Base-by-base conservation (phyloP, 2,329 filamentous ascomycete species). In the Fusarium armeniacum region DNA sequence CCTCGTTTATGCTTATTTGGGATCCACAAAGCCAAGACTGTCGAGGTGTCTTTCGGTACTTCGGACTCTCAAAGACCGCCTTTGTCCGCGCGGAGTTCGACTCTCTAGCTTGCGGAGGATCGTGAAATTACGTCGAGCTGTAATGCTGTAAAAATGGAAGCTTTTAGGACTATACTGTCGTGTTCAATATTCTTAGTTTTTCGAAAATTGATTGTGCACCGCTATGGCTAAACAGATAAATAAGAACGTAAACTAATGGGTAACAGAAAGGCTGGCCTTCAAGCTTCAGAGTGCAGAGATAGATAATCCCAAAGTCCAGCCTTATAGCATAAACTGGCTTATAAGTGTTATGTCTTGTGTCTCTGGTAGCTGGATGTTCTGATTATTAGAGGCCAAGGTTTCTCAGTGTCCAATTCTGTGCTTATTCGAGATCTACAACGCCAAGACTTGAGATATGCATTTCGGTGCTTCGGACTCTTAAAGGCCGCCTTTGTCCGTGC, bases 1-100 rank as follows among this genome's bases (percentile, higher is more conserved):
- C 35, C 10, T 24, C 32, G 47, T 38, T 56, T 54, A 59, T 66
- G 62, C 62, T 66, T 65, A 66, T 65, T 62, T 45, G 61, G 43
- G 46, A 32, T 52, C 61, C 61, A 46, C 53, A 54, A 44, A 35
- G 41, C 47, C 54, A 65, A 59, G 61, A 24, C 36, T 26, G 4
- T 16, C 11, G 8, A 36, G 6, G 26, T 16, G 10, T 3, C 20
- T 35, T 38, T 65, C 55, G 55, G 47, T 53, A 7, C 24, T 44
- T 58, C 61, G 62, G 62, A 60, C 61, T 65, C 20, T 59, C 15
- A 54, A 40, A 18, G 30, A 22, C 62, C 61, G 61, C 10, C 4
- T 33, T 49, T 28, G 15, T 32, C 11, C 41, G 32, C 13, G 43
- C 54, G 41, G 55, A 61, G 36, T 61, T 65, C 18, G 32, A 20